Evolutionary conservation across 306 rosid species (phyloP).

Genomic region (Sophora flavescens): DNA sequence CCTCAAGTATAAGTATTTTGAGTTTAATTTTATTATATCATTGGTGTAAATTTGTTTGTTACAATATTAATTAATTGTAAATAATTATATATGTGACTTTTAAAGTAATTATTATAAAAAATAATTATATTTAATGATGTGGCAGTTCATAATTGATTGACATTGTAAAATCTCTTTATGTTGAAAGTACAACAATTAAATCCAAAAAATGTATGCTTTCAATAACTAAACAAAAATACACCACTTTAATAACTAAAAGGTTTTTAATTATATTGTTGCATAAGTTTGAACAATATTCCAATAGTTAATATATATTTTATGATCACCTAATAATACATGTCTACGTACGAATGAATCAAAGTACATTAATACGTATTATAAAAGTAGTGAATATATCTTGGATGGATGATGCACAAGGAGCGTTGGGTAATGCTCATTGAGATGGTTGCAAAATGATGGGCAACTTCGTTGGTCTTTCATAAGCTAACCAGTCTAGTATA

Average conservation of each 20-base stretch:
- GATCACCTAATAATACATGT: background rate
- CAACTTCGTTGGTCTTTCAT: conserved; percentile 51
- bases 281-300: conserved; percentile 16
- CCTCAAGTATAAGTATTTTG: no score
- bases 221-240: no score
- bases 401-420: conserved; percentile 35
- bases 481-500: conserved; percentile 67
- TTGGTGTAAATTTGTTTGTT: no score
- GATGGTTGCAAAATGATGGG: conserved; percentile 51
- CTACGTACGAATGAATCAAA: conserved; percentile 28
- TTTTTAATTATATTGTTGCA: background rate
- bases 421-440: conserved; percentile 35
- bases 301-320: background rate
- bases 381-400: conserved; percentile 27
- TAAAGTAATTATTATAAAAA: no score
- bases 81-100: no score
- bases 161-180: no score
- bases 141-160: no score
- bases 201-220: no score
- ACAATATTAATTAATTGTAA: no score
- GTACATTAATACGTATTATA: background rate
- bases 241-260: background rate
- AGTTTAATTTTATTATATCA: no score
- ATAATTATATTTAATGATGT: no score
- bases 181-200: no score